Evolutionary conservation across 2,329 filamentous ascomycete genomes (phyloP).

Genomic region (Dothistroma pini): DNA sequence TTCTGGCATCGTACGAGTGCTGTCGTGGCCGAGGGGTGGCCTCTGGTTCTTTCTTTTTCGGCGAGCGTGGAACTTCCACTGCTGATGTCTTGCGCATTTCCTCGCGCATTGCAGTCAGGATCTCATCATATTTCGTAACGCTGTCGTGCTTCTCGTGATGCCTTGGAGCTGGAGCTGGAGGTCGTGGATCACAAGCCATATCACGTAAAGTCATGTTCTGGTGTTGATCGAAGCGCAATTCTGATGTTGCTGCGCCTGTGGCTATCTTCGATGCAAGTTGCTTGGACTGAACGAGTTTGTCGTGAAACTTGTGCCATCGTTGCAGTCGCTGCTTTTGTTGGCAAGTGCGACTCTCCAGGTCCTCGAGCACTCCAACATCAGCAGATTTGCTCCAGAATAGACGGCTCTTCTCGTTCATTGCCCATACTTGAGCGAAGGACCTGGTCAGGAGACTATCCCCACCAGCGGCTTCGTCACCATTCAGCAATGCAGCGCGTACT

Average conservation of each 20-base stretch:
- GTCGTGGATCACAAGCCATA: conserved; percentile 14
- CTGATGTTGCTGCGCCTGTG: conserved; percentile 7
- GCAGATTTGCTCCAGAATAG: conserved; percentile 48
- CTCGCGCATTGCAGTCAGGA: conserved; percentile 36
- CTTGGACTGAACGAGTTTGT: conserved; percentile 23
- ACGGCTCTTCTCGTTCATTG: conserved; percentile 47
- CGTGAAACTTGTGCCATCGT: conserved; percentile 69
- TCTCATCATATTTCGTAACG: conserved; percentile 31
- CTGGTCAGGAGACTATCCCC: conserved; percentile 59
- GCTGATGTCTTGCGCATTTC: conserved; percentile 27
- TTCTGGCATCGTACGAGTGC: conserved; percentile 7
- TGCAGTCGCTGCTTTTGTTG: conserved; percentile 65
- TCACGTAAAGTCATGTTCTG: conserved; percentile 29
- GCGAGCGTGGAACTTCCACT: conserved; percentile 8
- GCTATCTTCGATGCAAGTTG: conserved; percentile 11
- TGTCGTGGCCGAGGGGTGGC: conserved; percentile 8
- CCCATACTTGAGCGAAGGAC: conserved; percentile 70
- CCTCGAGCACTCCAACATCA: conserved; percentile 58
- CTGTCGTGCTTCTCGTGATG: conserved; percentile 16
- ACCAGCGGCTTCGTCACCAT: conserved; percentile 58
- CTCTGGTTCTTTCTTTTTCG: conserved; percentile 10
- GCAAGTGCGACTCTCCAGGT: conserved; percentile 65
- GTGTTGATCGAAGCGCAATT: conserved; percentile 30
- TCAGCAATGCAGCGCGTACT: conserved; percentile 68
- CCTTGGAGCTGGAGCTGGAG: conserved; percentile 12